phyloP scores from a whole-genome alignment of 2,329 filamentous ascomycete genomes.

The Alternaria ventricosa region DNA sequence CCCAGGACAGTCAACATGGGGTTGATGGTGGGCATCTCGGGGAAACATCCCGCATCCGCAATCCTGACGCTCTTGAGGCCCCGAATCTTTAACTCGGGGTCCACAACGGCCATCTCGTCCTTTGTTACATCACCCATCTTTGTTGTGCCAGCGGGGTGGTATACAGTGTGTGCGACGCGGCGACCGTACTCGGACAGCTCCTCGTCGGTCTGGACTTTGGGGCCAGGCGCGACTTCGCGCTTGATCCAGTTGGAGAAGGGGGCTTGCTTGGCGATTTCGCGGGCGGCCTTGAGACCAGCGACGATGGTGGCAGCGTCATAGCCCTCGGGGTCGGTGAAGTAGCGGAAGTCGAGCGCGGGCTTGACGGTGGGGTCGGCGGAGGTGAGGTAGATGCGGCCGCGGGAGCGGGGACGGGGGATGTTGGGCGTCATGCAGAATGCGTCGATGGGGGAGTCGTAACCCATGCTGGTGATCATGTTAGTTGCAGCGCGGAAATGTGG shows the following conservation, averaged over 20 bases:
- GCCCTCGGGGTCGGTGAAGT: constrained; percentile 85
- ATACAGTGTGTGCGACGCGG: constrained; percentile 83
- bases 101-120: constrained; percentile 80
- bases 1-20: constrained; percentile 89
- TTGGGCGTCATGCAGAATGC: constrained; percentile 95
- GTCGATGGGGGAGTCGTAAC: constrained; percentile 73
- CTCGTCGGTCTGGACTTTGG: constrained; percentile 75
- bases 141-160: constrained; percentile 87
- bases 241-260: constrained; percentile 86
- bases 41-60: constrained; percentile 87
- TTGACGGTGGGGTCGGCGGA: constrained; percentile 77
- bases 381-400: constrained; percentile 78
- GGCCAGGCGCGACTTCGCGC: constrained; percentile 80
- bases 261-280: constrained; percentile 74
- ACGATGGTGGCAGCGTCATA: constrained; percentile 85
- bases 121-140: constrained; percentile 80
- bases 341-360: constrained; percentile 85
- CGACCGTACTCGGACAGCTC: constrained; percentile 82
- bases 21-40: constrained; percentile 85
- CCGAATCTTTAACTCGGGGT: constrained; percentile 72
- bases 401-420: constrained; percentile 81
- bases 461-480: constrained; percentile 57
- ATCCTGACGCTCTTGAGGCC: constrained; percentile 78
- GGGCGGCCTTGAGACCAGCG: constrained; percentile 77
- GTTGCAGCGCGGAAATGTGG: neutral